These are phyloP conservation scores for Fraxinus xanthoxyloides DNA, from an alignment of 305 asterid genomes.

Conservation along the genomic window DNA sequence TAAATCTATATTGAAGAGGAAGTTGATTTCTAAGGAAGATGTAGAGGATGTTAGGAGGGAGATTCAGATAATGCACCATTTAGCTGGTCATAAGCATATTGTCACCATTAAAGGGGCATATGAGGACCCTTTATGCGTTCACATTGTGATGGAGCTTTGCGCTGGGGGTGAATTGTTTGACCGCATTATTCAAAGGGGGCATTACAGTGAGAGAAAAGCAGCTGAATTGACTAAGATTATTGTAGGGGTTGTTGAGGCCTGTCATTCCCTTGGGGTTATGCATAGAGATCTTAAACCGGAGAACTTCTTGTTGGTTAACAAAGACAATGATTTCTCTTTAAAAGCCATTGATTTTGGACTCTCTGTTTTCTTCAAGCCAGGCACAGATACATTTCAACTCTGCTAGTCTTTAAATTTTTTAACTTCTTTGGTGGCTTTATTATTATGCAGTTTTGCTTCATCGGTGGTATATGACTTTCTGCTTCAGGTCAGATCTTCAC, in stretches of 20 bases:
- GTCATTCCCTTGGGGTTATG: conserved; percentile 95
- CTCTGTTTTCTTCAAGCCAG: conserved; percentile 95
- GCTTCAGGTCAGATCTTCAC: conserved; percentile 75
- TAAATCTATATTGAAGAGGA: conserved; percentile 85
- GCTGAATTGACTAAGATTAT: conserved; percentile 81
- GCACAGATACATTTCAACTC: conserved; percentile 28
- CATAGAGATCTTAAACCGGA: conserved; percentile 92
- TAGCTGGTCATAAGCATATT: conserved; percentile 83
- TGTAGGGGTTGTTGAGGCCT: conserved; percentile 88
- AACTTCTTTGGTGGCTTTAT: background rate
- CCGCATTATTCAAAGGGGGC: conserved; percentile 84
- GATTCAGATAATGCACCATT: conserved; percentile 93
- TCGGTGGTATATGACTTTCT: conserved; percentile 1
- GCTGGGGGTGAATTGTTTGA: conserved; percentile 93
- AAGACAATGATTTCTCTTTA: conserved; percentile 84
- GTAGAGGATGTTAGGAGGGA: conserved; percentile 92
- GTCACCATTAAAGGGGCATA: conserved; percentile 90
- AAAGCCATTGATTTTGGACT: conserved; percentile 95
- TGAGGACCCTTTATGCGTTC: conserved; percentile 77
- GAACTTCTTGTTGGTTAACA: conserved; percentile 83
- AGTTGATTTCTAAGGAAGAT: conserved; percentile 74
- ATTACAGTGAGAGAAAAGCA: conserved; percentile 83
- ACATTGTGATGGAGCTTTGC: conserved; percentile 93
- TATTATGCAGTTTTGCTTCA: background rate
- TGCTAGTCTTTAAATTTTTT: background rate